Evolutionary conservation across 1,284 basidiomycete genomes (phyloP).

Genomic region (Stereum hirsutum): DNA sequence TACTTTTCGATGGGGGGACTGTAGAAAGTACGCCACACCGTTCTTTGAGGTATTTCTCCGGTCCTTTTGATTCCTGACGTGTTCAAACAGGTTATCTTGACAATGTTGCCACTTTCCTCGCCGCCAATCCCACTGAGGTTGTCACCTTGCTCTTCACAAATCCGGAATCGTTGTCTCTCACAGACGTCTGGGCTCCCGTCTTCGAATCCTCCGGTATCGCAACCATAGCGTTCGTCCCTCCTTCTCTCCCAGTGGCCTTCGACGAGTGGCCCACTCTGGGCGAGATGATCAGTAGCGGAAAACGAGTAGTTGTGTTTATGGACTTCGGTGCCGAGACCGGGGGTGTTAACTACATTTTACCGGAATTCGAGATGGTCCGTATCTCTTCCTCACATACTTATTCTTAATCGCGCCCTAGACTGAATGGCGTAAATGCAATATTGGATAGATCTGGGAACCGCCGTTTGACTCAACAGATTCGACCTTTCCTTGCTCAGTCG

Average conservation of each 20-base stretch:
- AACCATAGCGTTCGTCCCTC: conserved; percentile 49
- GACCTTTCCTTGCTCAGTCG: conserved; percentile 63
- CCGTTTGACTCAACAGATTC: conserved; percentile 54
- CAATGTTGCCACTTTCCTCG: conserved; percentile 54
- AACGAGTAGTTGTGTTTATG: conserved; percentile 65
- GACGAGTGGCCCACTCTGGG: conserved; percentile 70
- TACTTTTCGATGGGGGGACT: conserved; percentile 55
- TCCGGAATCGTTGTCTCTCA: conserved; percentile 45
- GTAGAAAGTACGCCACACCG: conserved; percentile 23
- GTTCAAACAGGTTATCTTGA: conserved; percentile 40
- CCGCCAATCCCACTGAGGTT: conserved; percentile 67
- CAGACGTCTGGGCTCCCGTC: conserved; percentile 41
- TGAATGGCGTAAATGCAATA: background rate
- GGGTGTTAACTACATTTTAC: conserved; percentile 53
- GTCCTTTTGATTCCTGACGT: background rate
- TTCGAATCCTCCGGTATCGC: conserved; percentile 54
- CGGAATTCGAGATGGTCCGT: conserved; percentile 49
- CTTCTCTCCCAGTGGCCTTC: conserved; percentile 39
- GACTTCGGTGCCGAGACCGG: conserved; percentile 32
- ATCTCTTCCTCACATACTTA: background rate
- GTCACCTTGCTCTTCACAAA: conserved; percentile 68
- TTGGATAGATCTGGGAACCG: conserved; percentile 72
- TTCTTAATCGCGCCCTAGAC: background rate
- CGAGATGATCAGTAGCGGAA: conserved; percentile 56
- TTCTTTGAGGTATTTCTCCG: background rate